phyloP scores from a whole-genome alignment of 208 protist species.

The Trypanosomatidae sp. region DNA sequence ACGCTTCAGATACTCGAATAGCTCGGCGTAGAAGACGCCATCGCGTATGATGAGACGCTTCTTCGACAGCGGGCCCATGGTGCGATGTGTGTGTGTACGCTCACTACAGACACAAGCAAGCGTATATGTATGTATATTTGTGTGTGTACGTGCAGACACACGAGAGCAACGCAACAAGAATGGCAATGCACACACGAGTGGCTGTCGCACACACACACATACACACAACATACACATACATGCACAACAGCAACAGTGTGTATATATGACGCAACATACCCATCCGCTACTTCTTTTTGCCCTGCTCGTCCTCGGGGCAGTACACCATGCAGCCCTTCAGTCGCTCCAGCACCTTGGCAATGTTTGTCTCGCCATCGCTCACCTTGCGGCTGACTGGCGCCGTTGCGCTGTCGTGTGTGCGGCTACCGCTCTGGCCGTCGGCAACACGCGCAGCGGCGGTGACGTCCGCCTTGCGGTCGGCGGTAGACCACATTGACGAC shows the following conservation, averaged over 20 bases:
- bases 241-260: not conserved
- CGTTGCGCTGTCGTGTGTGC: too few species aligned
- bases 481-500: too few species aligned
- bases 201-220: not conserved
- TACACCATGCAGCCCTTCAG: conserved; percentile 71
- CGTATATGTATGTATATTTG: too few species aligned
- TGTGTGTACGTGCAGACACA: too few species aligned
- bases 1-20: conserved; percentile 99
- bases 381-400: too few species aligned
- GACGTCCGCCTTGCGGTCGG: too few species aligned
- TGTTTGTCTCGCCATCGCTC: conserved; percentile 33
- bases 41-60: conserved; percentile 97
- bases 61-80: conserved; percentile 78
- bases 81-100: not conserved
- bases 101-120: too few species aligned
- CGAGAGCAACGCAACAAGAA: too few species aligned
- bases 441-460: too few species aligned
- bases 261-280: not conserved
- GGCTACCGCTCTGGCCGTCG: too few species aligned
- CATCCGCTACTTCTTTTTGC: not conserved
- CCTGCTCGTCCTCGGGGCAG: conserved; percentile 57
- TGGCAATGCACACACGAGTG: not conserved
- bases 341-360: conserved; percentile 30
- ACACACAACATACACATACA: conserved; percentile 1
- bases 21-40: conserved; percentile 99